Conservation (phyloP, 2,329 filamentous ascomycete genomes). For the Botryosphaeria agaves region DNA sequence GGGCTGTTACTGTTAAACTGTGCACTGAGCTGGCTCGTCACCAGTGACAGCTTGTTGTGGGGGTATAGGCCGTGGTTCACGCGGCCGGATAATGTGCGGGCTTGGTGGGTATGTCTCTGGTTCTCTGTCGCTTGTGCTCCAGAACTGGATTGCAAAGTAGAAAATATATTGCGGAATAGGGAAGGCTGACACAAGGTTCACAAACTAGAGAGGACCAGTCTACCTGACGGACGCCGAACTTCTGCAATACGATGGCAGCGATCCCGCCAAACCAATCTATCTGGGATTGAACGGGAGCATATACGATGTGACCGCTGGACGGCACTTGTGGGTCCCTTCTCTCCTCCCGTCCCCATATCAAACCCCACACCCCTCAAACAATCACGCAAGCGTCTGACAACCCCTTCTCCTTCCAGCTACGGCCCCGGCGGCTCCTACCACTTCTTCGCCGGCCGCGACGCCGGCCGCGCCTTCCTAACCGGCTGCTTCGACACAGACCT, state of each 20-base stretch:
- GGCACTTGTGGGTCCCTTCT: no score
- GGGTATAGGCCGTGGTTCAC: slow-evolving; percentile 47
- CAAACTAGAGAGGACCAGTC: slow-evolving; percentile 34
- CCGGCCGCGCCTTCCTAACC: slow-evolving; percentile 76
- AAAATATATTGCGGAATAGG: not conserved
- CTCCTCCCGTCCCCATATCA: no score
- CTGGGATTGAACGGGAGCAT: slow-evolving; percentile 78
- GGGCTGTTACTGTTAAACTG: slow-evolving; percentile 17
- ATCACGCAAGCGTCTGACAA: no score
- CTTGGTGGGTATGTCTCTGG: slow-evolving; percentile 36
- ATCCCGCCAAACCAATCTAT: slow-evolving; percentile 64
- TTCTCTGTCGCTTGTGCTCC: not conserved
- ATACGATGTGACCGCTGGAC: slow-evolving; percentile 60
- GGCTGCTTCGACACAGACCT: slow-evolving; percentile 81
- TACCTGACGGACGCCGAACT: slow-evolving; percentile 63
- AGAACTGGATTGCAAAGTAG: not conserved
- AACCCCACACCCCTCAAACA: no score
- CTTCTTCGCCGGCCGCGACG: slow-evolving; percentile 75
- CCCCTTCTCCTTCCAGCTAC: no score
- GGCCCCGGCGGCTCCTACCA: slow-evolving; percentile 67
- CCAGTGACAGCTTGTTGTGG: slow-evolving; percentile 43
- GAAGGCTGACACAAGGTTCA: slow-evolving; percentile 1
- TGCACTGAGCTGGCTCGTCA: slow-evolving; percentile 20
- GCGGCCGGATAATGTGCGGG: slow-evolving; percentile 38
- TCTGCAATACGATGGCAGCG: slow-evolving; percentile 55